Base-by-base conservation (phyloP, 2,329 filamentous ascomycete species). In the Talaromyces piceae region DNA sequence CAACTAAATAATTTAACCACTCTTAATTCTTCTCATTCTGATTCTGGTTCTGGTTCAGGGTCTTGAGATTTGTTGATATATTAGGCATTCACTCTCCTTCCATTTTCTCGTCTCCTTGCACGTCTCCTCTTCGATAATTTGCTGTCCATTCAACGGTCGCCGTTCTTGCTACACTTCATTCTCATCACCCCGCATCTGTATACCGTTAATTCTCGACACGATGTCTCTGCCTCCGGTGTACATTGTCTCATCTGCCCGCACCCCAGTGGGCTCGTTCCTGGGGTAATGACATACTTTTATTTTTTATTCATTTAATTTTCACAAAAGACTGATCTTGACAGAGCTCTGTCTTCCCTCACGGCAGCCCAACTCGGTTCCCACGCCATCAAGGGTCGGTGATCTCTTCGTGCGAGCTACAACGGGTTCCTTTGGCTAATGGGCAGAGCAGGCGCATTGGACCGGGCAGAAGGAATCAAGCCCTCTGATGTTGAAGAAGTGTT, bases 401-500 rank as follows among this genome's bases (percentile, higher is more conserved):
- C 20, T 37, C 20, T 18, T 9, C 33, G 20, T 18, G 33, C 33
- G n/a, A 37, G 33, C 33, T 9, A 37, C 33, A 37, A 37, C 16
- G n/a, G n/a, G n/a, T n/a, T 41, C 7, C 23, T 45, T 41, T 55
- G 9, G 28, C 28, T 6, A 41, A 11, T 44, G 37, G 44, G 43
- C 59, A 82, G 79, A 81, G 43, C 59, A 82, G 79, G 81, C 66
- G 91, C 91, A 56, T 81, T 98, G 59, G 86, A 90, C 74, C 86
- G 89, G 64, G 88, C 87, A 44, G 84, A 93, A 51, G 81, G 86
- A 65, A 83, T 98, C 75, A 91, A 94, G 75, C 80, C 89, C 50
- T 83, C 90, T 64, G 83, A 95, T 68, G 88, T 98, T 53, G 84
- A 98, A 68, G 93, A 98, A 72, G 89, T 98, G 67, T 94, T 93